Percentiles rank a stretch among this genome's conserved stretches.
phyloP scores from a whole-genome alignment of 1,284 basidiomycete genomes.

The Melanopsichium pennsylvanicum region DNA sequence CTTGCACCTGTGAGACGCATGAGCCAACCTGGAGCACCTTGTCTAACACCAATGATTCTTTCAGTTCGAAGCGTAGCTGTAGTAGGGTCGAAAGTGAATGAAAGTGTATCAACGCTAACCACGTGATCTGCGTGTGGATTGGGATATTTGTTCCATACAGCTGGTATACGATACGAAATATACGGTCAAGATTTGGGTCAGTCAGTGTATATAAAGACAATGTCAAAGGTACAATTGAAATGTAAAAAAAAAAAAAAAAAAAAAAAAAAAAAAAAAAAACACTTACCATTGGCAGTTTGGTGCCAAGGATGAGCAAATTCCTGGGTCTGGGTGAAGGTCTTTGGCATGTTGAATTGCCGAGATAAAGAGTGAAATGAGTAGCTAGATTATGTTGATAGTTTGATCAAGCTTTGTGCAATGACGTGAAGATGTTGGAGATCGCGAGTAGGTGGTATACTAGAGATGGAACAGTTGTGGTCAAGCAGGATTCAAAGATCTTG shows the following conservation, averaged over 20 bases:
- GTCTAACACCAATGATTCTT: conserved; percentile 82
- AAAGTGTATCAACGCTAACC: conserved; percentile 85
- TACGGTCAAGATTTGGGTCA: background rate
- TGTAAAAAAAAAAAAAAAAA: background rate
- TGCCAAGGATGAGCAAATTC: conserved; percentile 38
- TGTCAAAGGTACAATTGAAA: background rate
- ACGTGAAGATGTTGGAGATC: background rate
- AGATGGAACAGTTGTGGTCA: too few species aligned
- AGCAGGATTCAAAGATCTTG: background rate
- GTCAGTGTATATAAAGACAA: background rate
- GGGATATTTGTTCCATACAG: conserved; percentile 91
- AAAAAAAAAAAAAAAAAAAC: background rate
- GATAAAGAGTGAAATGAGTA: background rate
- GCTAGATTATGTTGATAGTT: too few species aligned
- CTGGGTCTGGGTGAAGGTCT: conserved; percentile 28
- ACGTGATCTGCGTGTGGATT: conserved; percentile 92
- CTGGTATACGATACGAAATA: conserved; percentile 66
- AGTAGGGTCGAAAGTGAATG: conserved; percentile 79
- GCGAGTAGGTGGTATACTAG: background rate
- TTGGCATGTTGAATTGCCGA: conserved; percentile 17
- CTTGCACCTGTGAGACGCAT: conserved; percentile 87
- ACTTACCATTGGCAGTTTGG: conserved; percentile 33
- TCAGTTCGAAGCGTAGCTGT: conserved; percentile 89
- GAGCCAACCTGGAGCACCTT: conserved; percentile 83
- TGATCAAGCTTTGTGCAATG: too few species aligned